Conservation (phyloP, 2,329 filamentous ascomycete species). For the Neospermospora avenae region DNA sequence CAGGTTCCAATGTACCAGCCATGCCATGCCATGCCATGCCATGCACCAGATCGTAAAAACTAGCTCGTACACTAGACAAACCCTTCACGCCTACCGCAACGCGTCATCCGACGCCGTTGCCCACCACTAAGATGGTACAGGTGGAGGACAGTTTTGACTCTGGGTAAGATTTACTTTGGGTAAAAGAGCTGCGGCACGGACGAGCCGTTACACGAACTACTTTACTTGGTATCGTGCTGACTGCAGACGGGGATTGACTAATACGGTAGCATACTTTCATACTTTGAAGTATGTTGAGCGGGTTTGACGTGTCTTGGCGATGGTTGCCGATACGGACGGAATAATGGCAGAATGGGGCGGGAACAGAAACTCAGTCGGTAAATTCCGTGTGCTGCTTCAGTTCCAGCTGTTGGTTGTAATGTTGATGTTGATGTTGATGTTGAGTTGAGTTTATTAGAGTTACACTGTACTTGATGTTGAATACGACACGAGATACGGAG, state of each 20-base stretch:
- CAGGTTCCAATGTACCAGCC: background rate
- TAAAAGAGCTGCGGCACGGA: background rate
- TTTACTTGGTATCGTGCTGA: background rate
- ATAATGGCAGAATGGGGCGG: too few relatives aligned
- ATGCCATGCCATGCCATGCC: background rate
- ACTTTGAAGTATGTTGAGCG: background rate
- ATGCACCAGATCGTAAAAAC: background rate
- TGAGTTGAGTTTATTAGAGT: too few relatives aligned
- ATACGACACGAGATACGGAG: too few relatives aligned
- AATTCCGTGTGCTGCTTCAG: too few relatives aligned
- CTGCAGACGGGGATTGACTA: background rate
- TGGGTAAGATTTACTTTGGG: background rate
- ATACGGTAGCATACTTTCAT: too few relatives aligned
- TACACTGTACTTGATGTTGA: too few relatives aligned
- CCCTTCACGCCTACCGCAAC: background rate
- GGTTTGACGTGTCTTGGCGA: background rate
- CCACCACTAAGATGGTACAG: background rate
- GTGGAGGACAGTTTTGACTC: too few relatives aligned
- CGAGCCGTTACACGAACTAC: background rate
- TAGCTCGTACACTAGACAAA: background rate
- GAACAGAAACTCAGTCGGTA: too few relatives aligned
- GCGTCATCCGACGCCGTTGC: background rate
- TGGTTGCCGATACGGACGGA: too few relatives aligned
- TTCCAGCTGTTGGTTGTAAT: too few relatives aligned
- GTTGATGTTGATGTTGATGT: too few relatives aligned